phyloP scores from a whole-genome alignment of 352 stramenopile species.

The Blastocystis sp. region DNA sequence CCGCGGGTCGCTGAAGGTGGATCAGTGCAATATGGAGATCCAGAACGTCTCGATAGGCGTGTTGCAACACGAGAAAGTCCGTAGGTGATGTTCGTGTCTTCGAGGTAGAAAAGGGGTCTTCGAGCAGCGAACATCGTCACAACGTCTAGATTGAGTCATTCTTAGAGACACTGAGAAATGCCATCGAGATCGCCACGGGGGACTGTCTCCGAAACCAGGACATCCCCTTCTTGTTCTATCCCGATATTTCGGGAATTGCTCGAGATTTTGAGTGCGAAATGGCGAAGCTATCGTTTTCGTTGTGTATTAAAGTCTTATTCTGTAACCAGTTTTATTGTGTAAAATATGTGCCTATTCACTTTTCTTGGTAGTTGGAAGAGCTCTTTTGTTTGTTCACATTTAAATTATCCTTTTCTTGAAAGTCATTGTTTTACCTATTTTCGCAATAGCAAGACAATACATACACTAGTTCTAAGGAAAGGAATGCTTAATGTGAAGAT shows the following conservation, averaged over 20 bases:
- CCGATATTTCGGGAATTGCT: not conserved
- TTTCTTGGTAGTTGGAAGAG: constrained; percentile 11
- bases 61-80: not conserved
- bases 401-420: not conserved
- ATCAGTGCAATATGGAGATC: constrained; percentile 57
- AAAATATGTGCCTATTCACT: constrained; percentile 44
- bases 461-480: not conserved
- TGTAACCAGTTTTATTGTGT: constrained; percentile 39
- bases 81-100: not conserved
- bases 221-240: constrained; percentile 52
- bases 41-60: constrained; percentile 20
- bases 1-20: not conserved
- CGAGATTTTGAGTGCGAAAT: not conserved
- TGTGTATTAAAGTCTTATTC: constrained; percentile 16
- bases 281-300: not conserved
- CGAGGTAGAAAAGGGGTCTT: not conserved
- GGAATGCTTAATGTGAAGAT: not conserved
- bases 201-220: constrained; percentile 31
- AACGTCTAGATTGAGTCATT: not conserved
- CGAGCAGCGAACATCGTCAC: not conserved
- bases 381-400: not conserved
- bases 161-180: constrained; percentile 18
- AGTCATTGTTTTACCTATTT: not conserved
- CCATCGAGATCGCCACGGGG: constrained; percentile 15
- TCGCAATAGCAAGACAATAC: not conserved